phyloP scores from a whole-genome alignment of 2,329 filamentous ascomycete genomes.

The Paracoccidioides brasiliensis region DNA sequence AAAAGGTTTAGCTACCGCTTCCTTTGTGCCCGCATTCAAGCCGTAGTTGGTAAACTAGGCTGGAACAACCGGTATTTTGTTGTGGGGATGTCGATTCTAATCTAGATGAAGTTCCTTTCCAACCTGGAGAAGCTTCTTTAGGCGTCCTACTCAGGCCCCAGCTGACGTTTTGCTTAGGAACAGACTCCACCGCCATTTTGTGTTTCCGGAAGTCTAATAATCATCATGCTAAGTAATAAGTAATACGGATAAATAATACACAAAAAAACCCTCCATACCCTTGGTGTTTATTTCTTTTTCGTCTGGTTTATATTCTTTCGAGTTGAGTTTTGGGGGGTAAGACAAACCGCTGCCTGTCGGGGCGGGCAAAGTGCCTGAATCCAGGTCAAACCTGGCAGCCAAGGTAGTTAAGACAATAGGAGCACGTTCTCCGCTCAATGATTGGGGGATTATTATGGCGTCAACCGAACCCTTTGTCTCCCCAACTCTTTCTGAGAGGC shows the following conservation, averaged over 20 bases:
- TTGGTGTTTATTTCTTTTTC: neutral
- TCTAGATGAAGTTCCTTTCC: neutral
- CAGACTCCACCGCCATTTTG: constrained; percentile 1
- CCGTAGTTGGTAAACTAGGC: neutral
- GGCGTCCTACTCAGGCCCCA: neutral
- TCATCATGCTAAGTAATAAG: too few species aligned
- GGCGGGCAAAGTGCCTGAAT: neutral
- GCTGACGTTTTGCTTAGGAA: neutral
- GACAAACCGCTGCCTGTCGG: neutral
- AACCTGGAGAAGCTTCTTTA: neutral
- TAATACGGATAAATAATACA: too few species aligned
- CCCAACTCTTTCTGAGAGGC: neutral
- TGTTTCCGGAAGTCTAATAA: constrained; percentile 1
- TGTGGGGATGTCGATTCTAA: neutral
- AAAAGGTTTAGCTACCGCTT: neutral
- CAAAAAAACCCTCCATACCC: neutral
- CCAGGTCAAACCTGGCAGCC: neutral
- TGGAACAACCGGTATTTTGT: neutral
- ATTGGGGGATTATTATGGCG: too few species aligned
- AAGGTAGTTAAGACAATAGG: too few species aligned
- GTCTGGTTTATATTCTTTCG: neutral
- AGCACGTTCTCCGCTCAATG: too few species aligned
- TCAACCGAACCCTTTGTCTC: neutral
- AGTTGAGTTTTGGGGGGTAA: neutral
- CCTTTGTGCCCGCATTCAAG: neutral